Evolutionary conservation across 2,329 filamentous ascomycete species (phyloP), one percentile per base, ranked within the genome.

Genomic region (Monilinia fructigena): DNA sequence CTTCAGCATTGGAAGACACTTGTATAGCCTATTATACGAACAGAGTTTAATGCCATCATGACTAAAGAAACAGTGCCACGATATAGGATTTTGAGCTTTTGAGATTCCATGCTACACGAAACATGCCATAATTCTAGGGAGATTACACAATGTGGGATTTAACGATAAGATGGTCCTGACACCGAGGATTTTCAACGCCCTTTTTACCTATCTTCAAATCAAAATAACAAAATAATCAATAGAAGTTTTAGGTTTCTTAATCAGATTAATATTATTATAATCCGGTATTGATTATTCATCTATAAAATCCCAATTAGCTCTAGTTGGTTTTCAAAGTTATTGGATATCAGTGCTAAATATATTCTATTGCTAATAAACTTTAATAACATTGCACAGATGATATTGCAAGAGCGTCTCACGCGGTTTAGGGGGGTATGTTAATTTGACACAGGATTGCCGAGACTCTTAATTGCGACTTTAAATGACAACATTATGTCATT

Each of bases 101-200:
- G 28, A 35, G 31, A 23, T 48, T 56, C 31, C 38, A 23, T 31
- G 53, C 26, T 35, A 10, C 53, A 23, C 42, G 40, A 56, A 40
- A 26, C 28, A 35, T 40, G 52, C n/a, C 16, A 31, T 64, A 12
- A 38, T 38, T 52, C 20, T 40, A 26, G 62, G 28, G 52, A 50
- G n/a, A 48, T 64, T 64, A 58, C n/a, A 14, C 26, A 58, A 26
- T 50, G 28, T 58, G 42, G 62, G 62, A 56, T 64, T 54, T 50
- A 10, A 55, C 42, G 28, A 31, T 35, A 56, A 35, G 31, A 6
- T 35, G 31, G 31, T 1, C 31, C 31, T 35, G 31, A 35, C 31
- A 35, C 31, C 31, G 5, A 35, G 31, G 31, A 35, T 35, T 35
- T 35, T 7, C 31, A 35, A 35, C 31, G 31, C 31, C 31, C 31